Evolutionary conservation across 768 basidiomycete species (phyloP).

Genomic region (Agaricus blazei): DNA sequence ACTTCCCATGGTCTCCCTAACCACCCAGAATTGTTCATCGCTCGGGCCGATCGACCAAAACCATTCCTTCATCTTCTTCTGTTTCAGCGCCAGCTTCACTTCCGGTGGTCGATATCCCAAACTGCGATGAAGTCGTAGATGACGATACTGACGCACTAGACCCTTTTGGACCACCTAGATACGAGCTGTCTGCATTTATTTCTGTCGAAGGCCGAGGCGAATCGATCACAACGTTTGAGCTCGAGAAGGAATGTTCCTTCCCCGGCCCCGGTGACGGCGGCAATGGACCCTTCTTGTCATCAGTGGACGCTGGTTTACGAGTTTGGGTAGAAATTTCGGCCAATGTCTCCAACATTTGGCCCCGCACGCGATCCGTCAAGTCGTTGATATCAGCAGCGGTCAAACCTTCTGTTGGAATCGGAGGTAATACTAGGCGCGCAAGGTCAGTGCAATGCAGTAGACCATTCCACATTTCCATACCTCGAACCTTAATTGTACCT

Average conservation of each 20-base stretch:
- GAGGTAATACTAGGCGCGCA: slow-evolving; percentile 71
- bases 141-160: slow-evolving; percentile 33
- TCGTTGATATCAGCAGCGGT: slow-evolving; percentile 64
- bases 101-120: slow-evolving; percentile 29
- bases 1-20: neutral
- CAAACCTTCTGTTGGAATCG: slow-evolving; percentile 71
- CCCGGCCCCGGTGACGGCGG: neutral
- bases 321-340: slow-evolving; percentile 67
- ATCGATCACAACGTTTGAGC: slow-evolving; percentile 1
- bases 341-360: slow-evolving; percentile 75
- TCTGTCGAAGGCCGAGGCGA: slow-evolving; percentile 1
- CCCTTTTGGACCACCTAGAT: slow-evolving; percentile 1
- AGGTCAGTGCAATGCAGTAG: neutral
- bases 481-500: slow-evolving; percentile 77
- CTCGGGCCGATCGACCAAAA: slow-evolving; percentile 62
- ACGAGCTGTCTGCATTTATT: neutral
- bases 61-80: slow-evolving; percentile 83
- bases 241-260: slow-evolving; percentile 4
- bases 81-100: slow-evolving; percentile 71
- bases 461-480: slow-evolving; percentile 35
- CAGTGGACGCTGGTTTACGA: slow-evolving; percentile 13
- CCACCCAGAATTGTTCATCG: neutral
- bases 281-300: slow-evolving; percentile 1
- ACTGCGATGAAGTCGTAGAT: slow-evolving; percentile 19
- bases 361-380: slow-evolving; percentile 63